Conservation (phyloP, 2,329 filamentous ascomycete species). For the Fusarium palustre region DNA sequence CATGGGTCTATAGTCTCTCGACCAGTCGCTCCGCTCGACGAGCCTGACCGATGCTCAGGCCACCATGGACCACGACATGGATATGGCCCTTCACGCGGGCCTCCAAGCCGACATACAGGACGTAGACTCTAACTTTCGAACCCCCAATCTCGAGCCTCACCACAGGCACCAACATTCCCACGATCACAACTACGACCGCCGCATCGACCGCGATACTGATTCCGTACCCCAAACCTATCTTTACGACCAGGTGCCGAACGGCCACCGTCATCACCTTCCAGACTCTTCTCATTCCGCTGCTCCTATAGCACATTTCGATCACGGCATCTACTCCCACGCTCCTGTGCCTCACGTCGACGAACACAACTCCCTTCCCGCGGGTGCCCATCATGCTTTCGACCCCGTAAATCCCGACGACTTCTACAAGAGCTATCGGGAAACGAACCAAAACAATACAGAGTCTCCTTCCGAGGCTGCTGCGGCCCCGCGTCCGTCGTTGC, state of each 20-base stretch:
- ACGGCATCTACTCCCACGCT: slow-evolving; percentile 40
- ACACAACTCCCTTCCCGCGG: slow-evolving; percentile 39
- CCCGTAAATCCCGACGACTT: slow-evolving; percentile 66
- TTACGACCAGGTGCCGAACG: slow-evolving; percentile 42
- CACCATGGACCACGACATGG: slow-evolving; percentile 61
- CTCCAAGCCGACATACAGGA: slow-evolving; percentile 46
- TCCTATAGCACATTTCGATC: slow-evolving; percentile 28
- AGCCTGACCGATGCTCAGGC: slow-evolving; percentile 59
- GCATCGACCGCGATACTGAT: slow-evolving; percentile 36
- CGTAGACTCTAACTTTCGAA: slow-evolving; percentile 39
- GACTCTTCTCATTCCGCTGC: slow-evolving; percentile 39
- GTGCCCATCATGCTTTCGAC: slow-evolving; percentile 54
- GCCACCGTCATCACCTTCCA: slow-evolving; percentile 33
- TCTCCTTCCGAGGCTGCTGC: slow-evolving; percentile 53
- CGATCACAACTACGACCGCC: slow-evolving; percentile 47
- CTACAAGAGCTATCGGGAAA: slow-evolving; percentile 63
- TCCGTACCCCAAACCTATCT: slow-evolving; percentile 36
- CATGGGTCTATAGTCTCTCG: slow-evolving; percentile 58
- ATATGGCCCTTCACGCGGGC: slow-evolving; percentile 50
- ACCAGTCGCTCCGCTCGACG: slow-evolving; percentile 57
- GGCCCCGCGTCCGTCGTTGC: slow-evolving; percentile 58
- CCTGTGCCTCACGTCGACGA: slow-evolving; percentile 44
- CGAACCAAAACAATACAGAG: slow-evolving; percentile 53
- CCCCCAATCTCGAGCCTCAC: slow-evolving; percentile 44
- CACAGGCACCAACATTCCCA: slow-evolving; percentile 47